phyloP scores from a whole-genome alignment of 805 yeast genomes.

The Candida sonorensis region DNA sequence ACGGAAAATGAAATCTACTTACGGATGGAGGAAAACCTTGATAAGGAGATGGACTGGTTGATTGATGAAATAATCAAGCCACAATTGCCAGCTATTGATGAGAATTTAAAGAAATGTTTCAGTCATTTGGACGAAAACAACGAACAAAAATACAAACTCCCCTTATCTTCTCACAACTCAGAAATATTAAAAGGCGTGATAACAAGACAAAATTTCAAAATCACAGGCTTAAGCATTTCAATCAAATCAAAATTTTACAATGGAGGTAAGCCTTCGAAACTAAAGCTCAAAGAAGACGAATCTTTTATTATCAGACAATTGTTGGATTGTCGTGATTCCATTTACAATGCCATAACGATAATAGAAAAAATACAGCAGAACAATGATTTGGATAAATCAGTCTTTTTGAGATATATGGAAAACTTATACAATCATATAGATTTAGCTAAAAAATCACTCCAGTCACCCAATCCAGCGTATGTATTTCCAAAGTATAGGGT shows the following conservation, averaged over 20 bases:
- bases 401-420: constrained; percentile 18
- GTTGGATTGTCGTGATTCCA: constrained; percentile 27
- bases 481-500: constrained; percentile 53
- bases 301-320: constrained; percentile 37
- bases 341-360: constrained; percentile 37
- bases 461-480: constrained; percentile 46
- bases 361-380: constrained; percentile 30
- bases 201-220: constrained; percentile 46
- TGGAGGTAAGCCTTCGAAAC: constrained; percentile 33
- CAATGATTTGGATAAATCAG: constrained; percentile 13
- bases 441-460: constrained; percentile 32
- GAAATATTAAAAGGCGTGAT: constrained; percentile 56
- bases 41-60: constrained; percentile 38
- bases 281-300: constrained; percentile 31
- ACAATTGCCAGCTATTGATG: constrained; percentile 39
- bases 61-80: constrained; percentile 40
- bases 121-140: constrained; percentile 31
- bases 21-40: constrained; percentile 11
- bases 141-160: constrained; percentile 42
- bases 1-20: constrained; percentile 6
- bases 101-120: constrained; percentile 35
- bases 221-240: constrained; percentile 39
- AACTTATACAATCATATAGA: constrained; percentile 26
- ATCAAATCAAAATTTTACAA: constrained; percentile 32
- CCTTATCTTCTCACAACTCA: constrained; percentile 47